These are phyloP conservation scores for Aegilops longissima DNA, from an alignment of 176 grass and related monocot species.

Conservation along the genomic window DNA sequence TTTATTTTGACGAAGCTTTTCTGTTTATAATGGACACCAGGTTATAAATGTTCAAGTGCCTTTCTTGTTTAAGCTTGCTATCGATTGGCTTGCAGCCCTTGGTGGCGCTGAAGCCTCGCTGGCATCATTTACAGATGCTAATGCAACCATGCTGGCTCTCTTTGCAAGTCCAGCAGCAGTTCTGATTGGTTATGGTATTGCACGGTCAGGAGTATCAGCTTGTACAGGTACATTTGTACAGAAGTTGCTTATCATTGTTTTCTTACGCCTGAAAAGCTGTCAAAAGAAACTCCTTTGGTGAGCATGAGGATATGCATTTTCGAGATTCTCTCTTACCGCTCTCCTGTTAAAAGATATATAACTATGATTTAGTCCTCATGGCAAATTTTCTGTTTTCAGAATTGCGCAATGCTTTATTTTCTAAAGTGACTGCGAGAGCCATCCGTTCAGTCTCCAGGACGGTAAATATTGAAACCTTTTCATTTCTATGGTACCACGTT, in stretches of 20 bases:
- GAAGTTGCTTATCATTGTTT: neutral
- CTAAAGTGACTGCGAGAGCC: conserved; percentile 92
- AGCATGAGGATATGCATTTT: neutral
- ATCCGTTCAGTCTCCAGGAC: conserved; percentile 87
- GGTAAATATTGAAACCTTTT: conserved; percentile 45
- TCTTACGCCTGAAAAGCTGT: neutral
- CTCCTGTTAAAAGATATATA: conserved; percentile 9
- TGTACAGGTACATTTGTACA: conserved; percentile 73
- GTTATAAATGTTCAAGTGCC: conserved; percentile 99
- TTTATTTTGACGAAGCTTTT: conserved; percentile 11
- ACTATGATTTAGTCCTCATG: conserved; percentile 16
- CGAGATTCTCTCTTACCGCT: neutral
- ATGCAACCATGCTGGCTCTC: conserved; percentile 92
- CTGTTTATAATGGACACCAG: conserved; percentile 53
- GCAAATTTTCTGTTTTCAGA: conserved; percentile 56
- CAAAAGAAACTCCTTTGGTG: conserved; percentile 17
- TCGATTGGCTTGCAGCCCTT: conserved; percentile 90
- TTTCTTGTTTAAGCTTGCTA: conserved; percentile 97
- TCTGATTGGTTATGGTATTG: conserved; percentile 97
- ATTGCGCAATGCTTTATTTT: conserved; percentile 91
- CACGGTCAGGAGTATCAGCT: conserved; percentile 80
- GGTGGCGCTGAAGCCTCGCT: conserved; percentile 65
- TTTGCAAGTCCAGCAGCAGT: conserved; percentile 98
- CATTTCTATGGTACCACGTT: conserved; percentile 1
- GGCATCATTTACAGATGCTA: conserved; percentile 86